These are phyloP conservation scores for Henckelia pumila DNA, from an alignment of 257 asterid genomes.

Conservation along the genomic window DNA sequence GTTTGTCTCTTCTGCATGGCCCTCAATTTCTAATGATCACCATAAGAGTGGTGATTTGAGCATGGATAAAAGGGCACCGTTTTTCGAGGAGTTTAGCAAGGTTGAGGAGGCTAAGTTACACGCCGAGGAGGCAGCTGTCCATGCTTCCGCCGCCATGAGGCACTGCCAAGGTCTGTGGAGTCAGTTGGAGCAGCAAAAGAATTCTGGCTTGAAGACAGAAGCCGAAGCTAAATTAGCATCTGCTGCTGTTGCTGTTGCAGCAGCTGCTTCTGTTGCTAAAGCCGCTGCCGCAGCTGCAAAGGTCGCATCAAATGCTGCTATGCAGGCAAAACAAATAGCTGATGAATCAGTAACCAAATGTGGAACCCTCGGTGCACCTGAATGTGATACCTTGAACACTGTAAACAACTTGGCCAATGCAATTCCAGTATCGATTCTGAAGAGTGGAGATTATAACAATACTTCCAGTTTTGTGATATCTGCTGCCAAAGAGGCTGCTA, in stretches of 20 bases:
- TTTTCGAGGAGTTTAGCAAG: conserved; percentile 45
- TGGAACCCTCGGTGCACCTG: conserved; percentile 35
- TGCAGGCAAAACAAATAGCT: conserved; percentile 83
- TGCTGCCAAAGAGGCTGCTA: conserved; percentile 94
- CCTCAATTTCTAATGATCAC: conserved; percentile 44
- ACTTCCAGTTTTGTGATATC: conserved; percentile 56
- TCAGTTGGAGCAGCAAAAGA: conserved; percentile 58
- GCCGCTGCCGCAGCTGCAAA: conserved; percentile 98
- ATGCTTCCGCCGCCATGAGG: conserved; percentile 73
- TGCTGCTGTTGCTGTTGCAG: conserved; percentile 87
- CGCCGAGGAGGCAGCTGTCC: conserved; percentile 78
- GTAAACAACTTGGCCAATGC: conserved; percentile 40
- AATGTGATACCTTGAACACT: conserved; percentile 28
- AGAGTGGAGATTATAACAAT: conserved; percentile 45
- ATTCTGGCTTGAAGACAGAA: conserved; percentile 56
- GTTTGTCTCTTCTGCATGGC: conserved; percentile 33
- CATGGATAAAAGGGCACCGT: conserved; percentile 44
- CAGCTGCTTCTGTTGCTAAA: conserved; percentile 94
- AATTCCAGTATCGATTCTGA: conserved; percentile 59
- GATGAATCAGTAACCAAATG: conserved; percentile 54
- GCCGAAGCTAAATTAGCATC: conserved; percentile 74
- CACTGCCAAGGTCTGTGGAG: conserved; percentile 84
- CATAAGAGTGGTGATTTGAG: conserved; percentile 36
- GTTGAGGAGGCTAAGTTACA: conserved; percentile 82
- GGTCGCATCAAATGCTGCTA: conserved; percentile 82